Evolutionary conservation across 176 grass and related monocot species (phyloP).

Genomic region (Oryza punctata): DNA sequence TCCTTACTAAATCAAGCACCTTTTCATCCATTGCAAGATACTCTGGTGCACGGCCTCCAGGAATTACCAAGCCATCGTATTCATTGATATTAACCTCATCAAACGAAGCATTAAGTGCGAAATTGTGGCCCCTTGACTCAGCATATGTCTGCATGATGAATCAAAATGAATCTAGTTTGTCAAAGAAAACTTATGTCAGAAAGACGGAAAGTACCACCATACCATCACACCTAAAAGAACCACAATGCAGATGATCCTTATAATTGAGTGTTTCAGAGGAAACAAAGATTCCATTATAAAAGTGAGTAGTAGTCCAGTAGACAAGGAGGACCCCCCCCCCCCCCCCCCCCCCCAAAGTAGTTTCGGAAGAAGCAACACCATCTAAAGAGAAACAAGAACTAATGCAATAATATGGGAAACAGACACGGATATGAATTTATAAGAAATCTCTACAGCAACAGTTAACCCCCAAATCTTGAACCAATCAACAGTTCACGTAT

Average conservation of each 20-base stretch:
- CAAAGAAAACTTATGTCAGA: slow-evolving; percentile 3
- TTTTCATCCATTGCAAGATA: slow-evolving; percentile 81
- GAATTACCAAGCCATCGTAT: slow-evolving; percentile 86
- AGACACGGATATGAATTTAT: too few species aligned
- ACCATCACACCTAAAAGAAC: background rate
- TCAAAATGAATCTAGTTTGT: background rate
- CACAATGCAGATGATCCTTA: background rate
- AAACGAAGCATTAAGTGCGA: slow-evolving; percentile 77
- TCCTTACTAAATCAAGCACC: slow-evolving; percentile 57
- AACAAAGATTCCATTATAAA: too few species aligned
- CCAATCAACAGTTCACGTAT: background rate
- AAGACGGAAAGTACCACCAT: background rate
- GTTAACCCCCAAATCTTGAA: background rate
- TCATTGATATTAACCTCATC: slow-evolving; percentile 44
- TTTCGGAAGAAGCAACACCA: too few species aligned
- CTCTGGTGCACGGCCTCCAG: slow-evolving; percentile 85
- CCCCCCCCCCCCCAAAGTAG: too few species aligned
- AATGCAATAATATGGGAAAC: too few species aligned
- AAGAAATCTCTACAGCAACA: too few species aligned
- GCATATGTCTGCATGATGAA: slow-evolving; percentile 64
- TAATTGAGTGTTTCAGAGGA: too few species aligned
- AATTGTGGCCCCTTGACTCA: slow-evolving; percentile 90
- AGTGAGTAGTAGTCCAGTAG: too few species aligned
- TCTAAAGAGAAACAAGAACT: too few species aligned
- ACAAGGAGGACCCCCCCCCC: too few species aligned